Percentiles rank a stretch among this genome's conserved stretches.
phyloP scores from a whole-genome alignment of 2,329 filamentous ascomycete species.

The Ophiocordyceps camponoti-leonardi region DNA sequence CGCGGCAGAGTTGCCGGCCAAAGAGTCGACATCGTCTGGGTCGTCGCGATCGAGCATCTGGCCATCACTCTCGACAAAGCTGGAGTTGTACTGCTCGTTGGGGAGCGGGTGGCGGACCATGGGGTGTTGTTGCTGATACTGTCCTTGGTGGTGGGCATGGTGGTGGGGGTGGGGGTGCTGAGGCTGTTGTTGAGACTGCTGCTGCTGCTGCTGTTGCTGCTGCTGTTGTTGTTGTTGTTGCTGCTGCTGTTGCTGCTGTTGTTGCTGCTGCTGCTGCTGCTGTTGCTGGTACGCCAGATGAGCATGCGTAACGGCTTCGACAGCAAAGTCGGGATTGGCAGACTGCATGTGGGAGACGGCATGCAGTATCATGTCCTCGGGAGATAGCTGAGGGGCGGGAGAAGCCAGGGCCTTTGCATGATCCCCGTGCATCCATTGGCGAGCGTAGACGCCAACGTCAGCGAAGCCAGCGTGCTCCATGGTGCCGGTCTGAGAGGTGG shows the following conservation, averaged over 20 bases:
- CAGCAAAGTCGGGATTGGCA: conserved; percentile 29
- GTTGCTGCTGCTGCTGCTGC: conserved; percentile 6
- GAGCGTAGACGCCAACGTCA: conserved; percentile 26
- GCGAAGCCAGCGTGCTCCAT: conserved; percentile 29
- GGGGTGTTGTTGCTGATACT: conserved; percentile 18
- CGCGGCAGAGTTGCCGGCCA: conserved; percentile 24
- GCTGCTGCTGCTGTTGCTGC: neutral
- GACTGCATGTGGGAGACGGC: conserved; percentile 37
- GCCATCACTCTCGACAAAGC: conserved; percentile 39
- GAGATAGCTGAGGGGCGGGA: conserved; percentile 27
- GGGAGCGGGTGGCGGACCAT: conserved; percentile 33
- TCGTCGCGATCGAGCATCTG: conserved; percentile 45
- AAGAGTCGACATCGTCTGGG: conserved; percentile 37
- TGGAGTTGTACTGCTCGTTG: conserved; percentile 33
- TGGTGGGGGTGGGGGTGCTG: conserved; percentile 12
- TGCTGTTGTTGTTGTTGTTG: neutral
- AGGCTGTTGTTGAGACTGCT: neutral
- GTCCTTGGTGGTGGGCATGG: conserved; percentile 9
- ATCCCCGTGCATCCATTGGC: conserved; percentile 31
- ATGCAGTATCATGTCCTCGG: conserved; percentile 43
- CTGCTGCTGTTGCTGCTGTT: conserved; percentile 3
- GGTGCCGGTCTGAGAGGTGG: conserved; percentile 8
- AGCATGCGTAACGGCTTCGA: conserved; percentile 26
- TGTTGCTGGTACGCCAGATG: conserved; percentile 22
- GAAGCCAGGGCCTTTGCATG: conserved; percentile 23